Evolutionary conservation across 805 yeast species (phyloP).

Genomic region (Komagataella ulmi): DNA sequence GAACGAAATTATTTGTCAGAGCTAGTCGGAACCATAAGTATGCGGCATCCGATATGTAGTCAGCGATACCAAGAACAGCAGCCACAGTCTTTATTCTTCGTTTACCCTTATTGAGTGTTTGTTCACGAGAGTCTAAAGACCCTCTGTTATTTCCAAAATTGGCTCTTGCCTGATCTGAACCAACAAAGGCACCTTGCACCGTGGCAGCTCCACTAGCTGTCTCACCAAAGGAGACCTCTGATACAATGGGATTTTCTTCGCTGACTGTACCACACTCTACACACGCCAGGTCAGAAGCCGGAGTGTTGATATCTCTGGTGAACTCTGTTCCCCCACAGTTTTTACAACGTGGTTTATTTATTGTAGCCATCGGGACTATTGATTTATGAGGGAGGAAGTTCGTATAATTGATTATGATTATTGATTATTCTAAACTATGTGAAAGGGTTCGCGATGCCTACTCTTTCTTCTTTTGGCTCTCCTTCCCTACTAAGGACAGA

Average conservation of each 20-base stretch:
- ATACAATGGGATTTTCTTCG: conserved; percentile 88
- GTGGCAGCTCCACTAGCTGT: conserved; percentile 88
- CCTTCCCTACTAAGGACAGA: background rate
- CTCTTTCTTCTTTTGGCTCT: background rate
- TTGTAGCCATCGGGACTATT: background rate
- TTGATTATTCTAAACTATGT: no score
- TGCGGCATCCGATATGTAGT: conserved; percentile 76
- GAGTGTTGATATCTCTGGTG: conserved; percentile 36
- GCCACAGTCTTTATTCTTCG: conserved; percentile 73
- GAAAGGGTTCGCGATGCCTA: background rate
- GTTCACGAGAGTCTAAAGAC: conserved; percentile 78
- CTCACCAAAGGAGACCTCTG: conserved; percentile 92
- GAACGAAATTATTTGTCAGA: conserved; percentile 78
- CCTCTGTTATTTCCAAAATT: conserved; percentile 56
- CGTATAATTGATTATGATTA: background rate
- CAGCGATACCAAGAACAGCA: conserved; percentile 65
- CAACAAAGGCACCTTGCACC: conserved; percentile 89
- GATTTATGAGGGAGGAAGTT: background rate
- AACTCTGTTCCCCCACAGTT: conserved; percentile 42
- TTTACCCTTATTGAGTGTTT: conserved; percentile 76
- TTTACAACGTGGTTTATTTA: conserved; percentile 16
- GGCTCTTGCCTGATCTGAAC: conserved; percentile 74
- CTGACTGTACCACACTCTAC: conserved; percentile 72
- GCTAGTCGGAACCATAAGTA: conserved; percentile 85
- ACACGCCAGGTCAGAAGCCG: conserved; percentile 73